Evolutionary conservation across 306 rosid genomes (phyloP).

Genomic region (Pterocarpus santalinus): DNA sequence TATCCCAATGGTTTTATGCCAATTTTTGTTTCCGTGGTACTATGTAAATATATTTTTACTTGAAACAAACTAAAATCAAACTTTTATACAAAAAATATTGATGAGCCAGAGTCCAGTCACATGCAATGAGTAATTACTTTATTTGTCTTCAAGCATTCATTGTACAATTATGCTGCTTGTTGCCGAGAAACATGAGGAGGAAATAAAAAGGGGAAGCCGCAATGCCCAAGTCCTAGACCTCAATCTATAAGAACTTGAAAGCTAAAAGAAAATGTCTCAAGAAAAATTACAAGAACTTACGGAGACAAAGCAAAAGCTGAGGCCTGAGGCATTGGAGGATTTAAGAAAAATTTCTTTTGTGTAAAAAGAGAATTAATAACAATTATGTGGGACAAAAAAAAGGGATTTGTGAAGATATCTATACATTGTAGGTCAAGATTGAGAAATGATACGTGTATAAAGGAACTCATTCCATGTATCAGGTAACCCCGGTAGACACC

Average conservation of each 20-base stretch:
- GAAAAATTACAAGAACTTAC: constrained; percentile 49
- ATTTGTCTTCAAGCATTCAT: constrained; percentile 43
- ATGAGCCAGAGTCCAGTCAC: background rate
- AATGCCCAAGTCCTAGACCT: constrained; percentile 28
- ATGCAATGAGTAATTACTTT: constrained; percentile 16
- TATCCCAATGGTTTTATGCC: too few relatives aligned
- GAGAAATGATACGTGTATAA: constrained; percentile 74
- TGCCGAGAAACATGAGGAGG: background rate
- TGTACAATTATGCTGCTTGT: constrained; percentile 51
- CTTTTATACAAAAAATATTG: too few relatives aligned
- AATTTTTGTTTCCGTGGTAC: too few relatives aligned
- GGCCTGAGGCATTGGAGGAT: constrained; percentile 28
- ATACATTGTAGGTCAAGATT: constrained; percentile 54
- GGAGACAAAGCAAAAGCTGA: constrained; percentile 32
- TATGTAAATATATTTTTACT: too few relatives aligned
- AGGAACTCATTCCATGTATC: constrained; percentile 96
- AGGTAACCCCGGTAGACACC: constrained; percentile 97
- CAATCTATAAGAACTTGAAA: constrained; percentile 40
- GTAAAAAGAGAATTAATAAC: constrained; percentile 22
- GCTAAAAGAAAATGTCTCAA: constrained; percentile 34
- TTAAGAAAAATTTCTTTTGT: background rate
- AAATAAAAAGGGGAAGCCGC: background rate
- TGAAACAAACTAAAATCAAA: too few relatives aligned
- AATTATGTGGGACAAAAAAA: background rate
- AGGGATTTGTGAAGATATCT: background rate